phyloP scores from a whole-genome alignment of 805 yeast genomes.

The Priceomyces medius region DNA sequence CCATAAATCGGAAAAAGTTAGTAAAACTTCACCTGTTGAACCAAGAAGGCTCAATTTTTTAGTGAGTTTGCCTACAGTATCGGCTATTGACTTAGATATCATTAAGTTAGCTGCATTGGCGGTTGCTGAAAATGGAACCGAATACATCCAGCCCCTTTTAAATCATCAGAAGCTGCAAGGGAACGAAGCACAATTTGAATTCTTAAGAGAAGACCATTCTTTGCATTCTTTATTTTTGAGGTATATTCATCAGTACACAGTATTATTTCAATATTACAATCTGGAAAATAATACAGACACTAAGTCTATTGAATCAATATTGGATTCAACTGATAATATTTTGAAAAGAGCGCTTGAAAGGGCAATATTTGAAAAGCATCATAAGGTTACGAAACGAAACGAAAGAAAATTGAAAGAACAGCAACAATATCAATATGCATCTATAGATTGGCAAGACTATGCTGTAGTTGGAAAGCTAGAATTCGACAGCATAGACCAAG shows the following conservation, averaged over 20 bases:
- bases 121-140: conserved; percentile 58
- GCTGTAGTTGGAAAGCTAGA: conserved; percentile 65
- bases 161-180: conserved; percentile 37
- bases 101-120: conserved; percentile 72
- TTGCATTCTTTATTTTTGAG: conserved; percentile 50
- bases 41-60: conserved; percentile 26
- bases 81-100: conserved; percentile 63
- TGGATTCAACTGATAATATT: conserved; percentile 30
- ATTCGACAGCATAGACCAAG: conserved; percentile 60
- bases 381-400: conserved; percentile 27
- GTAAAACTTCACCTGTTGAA: conserved; percentile 13
- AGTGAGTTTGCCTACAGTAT: conserved; percentile 39
- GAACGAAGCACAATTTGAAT: conserved; percentile 61
- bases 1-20: conserved; percentile 19
- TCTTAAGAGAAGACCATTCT: conserved; percentile 60
- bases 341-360: conserved; percentile 50
- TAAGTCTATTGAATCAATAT: conserved; percentile 7
- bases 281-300: conserved; percentile 10
- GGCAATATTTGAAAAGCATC: conserved; percentile 51
- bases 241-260: conserved; percentile 56
- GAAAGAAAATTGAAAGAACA: conserved; percentile 38
- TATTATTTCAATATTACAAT: conserved; percentile 17
- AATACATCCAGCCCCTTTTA: conserved; percentile 31
- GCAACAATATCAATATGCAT: conserved; percentile 54
- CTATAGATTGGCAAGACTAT: conserved; percentile 88